A percentile compares a stretch with the other conserved stretches of the same genome.
Evolutionary conservation across 768 basidiomycete genomes (phyloP).

Genomic region (Suillus subluteus): DNA sequence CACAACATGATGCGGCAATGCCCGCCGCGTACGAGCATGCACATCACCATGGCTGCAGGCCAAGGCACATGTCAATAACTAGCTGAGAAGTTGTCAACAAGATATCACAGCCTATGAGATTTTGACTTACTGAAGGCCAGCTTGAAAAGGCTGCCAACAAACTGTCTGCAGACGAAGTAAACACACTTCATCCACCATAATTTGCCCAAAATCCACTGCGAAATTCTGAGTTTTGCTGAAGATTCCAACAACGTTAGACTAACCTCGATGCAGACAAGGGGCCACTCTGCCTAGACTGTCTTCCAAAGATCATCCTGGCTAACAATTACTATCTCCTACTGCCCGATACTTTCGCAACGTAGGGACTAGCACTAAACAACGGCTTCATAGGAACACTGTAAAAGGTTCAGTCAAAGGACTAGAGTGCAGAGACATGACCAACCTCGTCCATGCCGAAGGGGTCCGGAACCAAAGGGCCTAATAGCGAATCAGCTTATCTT

Average conservation of each 20-base stretch:
- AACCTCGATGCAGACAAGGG: conserved; percentile 4
- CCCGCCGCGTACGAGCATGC: conserved; percentile 4
- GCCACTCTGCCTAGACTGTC: background rate
- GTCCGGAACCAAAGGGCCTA: conserved; percentile 27
- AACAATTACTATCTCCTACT: background rate
- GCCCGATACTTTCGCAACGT: background rate
- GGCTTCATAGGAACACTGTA: conserved; percentile 1
- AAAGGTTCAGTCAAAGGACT: background rate
- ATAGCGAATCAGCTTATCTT: background rate
- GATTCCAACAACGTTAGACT: background rate
- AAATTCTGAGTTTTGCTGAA: background rate
- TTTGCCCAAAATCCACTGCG: background rate
- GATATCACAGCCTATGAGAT: background rate
- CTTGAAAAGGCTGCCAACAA: conserved; percentile 9
- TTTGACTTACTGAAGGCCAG: conserved; percentile 1
- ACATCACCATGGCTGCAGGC: conserved; percentile 1
- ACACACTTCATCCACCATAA: conserved; percentile 6
- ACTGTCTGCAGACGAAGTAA: background rate
- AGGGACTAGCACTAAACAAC: background rate
- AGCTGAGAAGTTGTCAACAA: background rate
- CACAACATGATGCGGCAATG: background rate
- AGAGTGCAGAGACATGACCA: background rate
- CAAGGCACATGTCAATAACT: conserved; percentile 6
- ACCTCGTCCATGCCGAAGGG: conserved; percentile 31
- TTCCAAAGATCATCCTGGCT: conserved; percentile 5